These are phyloP conservation scores for Podospora australis DNA, from an alignment of 495 filamentous ascomycete genomes.

Conservation along the genomic window DNA sequence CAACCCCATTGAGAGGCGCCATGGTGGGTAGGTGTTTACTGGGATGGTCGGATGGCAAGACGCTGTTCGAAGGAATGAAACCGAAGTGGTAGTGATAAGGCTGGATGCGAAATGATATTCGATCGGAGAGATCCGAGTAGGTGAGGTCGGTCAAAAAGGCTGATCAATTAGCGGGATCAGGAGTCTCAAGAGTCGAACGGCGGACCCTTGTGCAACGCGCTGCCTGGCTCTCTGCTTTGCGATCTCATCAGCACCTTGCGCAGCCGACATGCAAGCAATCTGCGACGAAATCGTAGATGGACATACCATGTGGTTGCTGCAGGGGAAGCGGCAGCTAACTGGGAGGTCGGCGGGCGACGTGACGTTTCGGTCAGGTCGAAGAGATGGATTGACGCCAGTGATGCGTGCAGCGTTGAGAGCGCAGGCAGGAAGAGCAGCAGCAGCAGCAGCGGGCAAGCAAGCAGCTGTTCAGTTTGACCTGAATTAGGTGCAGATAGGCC, in stretches of 20 bases:
- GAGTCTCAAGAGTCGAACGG: slow-evolving; percentile 11
- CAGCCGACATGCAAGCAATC: background rate
- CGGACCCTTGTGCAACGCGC: slow-evolving; percentile 20
- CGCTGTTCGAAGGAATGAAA: background rate
- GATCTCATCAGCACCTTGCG: background rate
- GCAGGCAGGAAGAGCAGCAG: slow-evolving; percentile 8
- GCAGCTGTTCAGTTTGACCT: slow-evolving; percentile 5
- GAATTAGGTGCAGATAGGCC: too few relatives aligned
- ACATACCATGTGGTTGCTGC: slow-evolving; percentile 6
- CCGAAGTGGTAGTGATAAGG: background rate
- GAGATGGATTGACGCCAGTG: slow-evolving; percentile 11
- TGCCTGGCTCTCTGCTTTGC: slow-evolving; percentile 17
- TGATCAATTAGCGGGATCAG: slow-evolving; percentile 13
- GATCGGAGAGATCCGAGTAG: background rate
- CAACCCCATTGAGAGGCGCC: slow-evolving; percentile 20
- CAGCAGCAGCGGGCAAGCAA: slow-evolving; percentile 1
- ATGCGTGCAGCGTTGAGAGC: slow-evolving; percentile 9
- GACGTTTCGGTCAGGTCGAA: slow-evolving; percentile 1
- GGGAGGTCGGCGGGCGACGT: background rate
- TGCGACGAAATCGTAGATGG: background rate
- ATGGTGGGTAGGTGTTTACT: slow-evolving; percentile 16
- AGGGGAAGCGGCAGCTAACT: slow-evolving; percentile 2
- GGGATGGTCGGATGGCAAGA: background rate
- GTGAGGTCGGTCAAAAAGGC: slow-evolving; percentile 8
- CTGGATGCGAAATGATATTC: background rate